Conservation (phyloP, 345 rosid species). For the Populus nigra region DNA sequence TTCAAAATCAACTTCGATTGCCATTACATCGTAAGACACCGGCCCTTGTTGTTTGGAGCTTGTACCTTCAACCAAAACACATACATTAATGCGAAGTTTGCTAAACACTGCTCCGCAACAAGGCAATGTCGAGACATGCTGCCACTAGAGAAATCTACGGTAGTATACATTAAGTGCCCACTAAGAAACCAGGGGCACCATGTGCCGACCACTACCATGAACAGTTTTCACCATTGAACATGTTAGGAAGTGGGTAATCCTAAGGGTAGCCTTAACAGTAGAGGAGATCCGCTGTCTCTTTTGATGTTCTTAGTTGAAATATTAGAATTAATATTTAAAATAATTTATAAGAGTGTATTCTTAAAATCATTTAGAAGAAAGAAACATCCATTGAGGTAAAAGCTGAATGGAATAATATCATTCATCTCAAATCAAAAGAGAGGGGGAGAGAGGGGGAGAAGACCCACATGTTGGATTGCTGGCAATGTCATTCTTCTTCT, state of each 20-base stretch:
- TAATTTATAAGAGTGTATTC: background rate
- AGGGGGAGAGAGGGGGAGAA: background rate
- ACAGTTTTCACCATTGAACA: background rate
- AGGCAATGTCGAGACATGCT: background rate
- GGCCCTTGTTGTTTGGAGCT: background rate
- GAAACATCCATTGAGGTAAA: background rate
- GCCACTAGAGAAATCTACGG: background rate
- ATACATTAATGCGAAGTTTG: background rate
- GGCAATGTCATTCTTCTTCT: background rate
- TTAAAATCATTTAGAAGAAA: background rate
- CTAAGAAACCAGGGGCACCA: no score
- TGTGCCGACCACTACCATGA: background rate
- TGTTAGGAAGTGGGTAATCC: background rate
- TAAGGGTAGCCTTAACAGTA: no score
- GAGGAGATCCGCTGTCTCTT: background rate
- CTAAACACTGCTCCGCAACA: background rate
- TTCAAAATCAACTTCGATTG: no score
- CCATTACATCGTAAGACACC: no score
- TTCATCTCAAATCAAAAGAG: background rate
- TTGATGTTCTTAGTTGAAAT: background rate
- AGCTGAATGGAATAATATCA: background rate
- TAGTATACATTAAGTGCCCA: background rate
- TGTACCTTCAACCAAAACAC: background rate
- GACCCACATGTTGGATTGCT: background rate
- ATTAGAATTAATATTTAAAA: background rate